Base-by-base conservation (phyloP, 495 filamentous ascomycete genomes). In the Astrothelium subdiscretum region DNA sequence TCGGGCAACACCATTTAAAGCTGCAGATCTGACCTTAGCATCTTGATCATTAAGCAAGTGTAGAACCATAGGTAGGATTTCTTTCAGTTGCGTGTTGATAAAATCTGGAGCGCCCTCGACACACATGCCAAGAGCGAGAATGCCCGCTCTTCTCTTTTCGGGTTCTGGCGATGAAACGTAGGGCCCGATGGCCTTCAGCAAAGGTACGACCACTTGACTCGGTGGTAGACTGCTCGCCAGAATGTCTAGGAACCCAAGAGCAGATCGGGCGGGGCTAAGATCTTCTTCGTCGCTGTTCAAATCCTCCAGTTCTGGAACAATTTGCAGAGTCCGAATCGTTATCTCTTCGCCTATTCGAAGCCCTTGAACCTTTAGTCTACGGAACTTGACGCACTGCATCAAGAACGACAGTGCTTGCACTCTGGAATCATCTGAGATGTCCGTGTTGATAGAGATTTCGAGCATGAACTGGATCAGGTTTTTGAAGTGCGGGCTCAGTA, bases 51-150 rank as follows among this genome's bases (percentile, higher is more conserved):
- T 86, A 22, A 98, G 82, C 8, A 98, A 83, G 70, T 85, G 85
- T 51, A 97, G 79, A 62, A 97, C 85, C 62, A 88, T 80, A 40
- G 94, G 95, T 74, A 97, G 86, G 70, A 96, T 87, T 64, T 86
- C 83, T 69, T 85, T 80, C 69, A 95, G 81, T 78, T 97, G 91
- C 10, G 90, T 94, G 63, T 86, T 87, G 68, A 97, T 87, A 75
- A 97, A 97, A 68, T 97, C 94, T 8, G 94, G 94, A 38, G 94
- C 95, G 65, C 94, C 94, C 76, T 98, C 94, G 59, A 96, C 94
- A 68, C 89, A 91, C 78, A 90, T 95, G 60, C 92, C 94, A 3
- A 98, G 79, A 8, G 94, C 87, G 65, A 97, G 81, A 69, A 97
- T 90, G 73, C 90, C 91, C 43, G 92, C 94, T 72, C 91, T 88